Percentiles rank a stretch among this genome's conserved stretches.
Evolutionary conservation across 2,329 filamentous ascomycete species (phyloP).

Genomic region (Fusarium albidum): DNA sequence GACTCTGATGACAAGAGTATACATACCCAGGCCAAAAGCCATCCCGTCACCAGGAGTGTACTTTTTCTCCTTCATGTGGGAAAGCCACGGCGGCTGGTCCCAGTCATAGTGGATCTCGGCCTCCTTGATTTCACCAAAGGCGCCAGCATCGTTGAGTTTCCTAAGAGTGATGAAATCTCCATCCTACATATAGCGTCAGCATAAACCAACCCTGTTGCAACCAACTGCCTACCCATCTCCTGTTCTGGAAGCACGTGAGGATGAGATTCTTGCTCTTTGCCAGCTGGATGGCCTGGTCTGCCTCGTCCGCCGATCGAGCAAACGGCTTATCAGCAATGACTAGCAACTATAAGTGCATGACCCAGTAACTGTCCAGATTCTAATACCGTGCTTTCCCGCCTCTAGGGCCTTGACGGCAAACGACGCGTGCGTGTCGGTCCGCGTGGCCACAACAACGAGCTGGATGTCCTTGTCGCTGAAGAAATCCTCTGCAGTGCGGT

Average conservation of each 20-base stretch:
- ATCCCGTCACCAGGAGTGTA: conserved; percentile 51
- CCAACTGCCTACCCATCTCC: conserved; percentile 28
- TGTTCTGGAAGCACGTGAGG: conserved; percentile 35
- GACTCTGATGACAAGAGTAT: neutral
- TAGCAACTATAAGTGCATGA: neutral
- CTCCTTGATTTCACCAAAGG: conserved; percentile 65
- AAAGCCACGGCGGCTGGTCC: conserved; percentile 51
- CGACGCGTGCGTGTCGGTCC: conserved; percentile 26
- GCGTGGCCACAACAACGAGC: conserved; percentile 62
- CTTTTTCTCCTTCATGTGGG: conserved; percentile 41
- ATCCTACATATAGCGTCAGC: conserved; percentile 10
- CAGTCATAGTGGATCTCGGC: conserved; percentile 74
- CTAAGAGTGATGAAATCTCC: conserved; percentile 33
- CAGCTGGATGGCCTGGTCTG: conserved; percentile 28
- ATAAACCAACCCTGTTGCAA: neutral
- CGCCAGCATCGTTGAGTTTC: conserved; percentile 17
- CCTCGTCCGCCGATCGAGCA: conserved; percentile 25
- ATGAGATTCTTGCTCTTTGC: conserved; percentile 27
- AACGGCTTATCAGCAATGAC: conserved; percentile 38
- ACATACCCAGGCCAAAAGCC: conserved; percentile 51
- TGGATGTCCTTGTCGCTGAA: conserved; percentile 66
- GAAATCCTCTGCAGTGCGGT: conserved; percentile 65
- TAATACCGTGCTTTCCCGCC: conserved; percentile 31
- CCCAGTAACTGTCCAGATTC: too few species aligned
- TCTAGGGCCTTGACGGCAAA: conserved; percentile 30